Percentiles rank a stretch among this genome's conserved stretches.
phyloP scores from a whole-genome alignment of 1,139 yeast species.

The Debaryomyces nepalensis region DNA sequence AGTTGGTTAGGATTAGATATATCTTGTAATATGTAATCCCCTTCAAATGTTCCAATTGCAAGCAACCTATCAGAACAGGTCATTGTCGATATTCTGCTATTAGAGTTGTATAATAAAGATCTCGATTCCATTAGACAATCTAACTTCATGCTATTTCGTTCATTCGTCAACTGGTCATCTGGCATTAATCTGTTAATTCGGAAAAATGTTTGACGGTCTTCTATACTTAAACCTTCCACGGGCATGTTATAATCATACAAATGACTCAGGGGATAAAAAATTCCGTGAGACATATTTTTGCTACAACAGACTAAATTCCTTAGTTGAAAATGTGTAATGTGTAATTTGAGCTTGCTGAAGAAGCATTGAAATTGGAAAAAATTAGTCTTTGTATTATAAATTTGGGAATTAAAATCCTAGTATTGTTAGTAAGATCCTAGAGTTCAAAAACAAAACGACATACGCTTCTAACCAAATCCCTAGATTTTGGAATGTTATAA shows the following conservation, averaged over 20 bases:
- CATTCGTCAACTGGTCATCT: constrained; percentile 27
- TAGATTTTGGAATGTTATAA: constrained; percentile 41
- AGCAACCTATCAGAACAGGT: constrained; percentile 47
- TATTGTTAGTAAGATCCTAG: constrained; percentile 22
- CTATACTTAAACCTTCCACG: constrained; percentile 20
- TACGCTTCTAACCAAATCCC: constrained; percentile 39
- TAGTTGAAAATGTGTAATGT: constrained; percentile 60
- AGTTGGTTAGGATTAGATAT: constrained; percentile 32
- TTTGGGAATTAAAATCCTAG: constrained; percentile 31
- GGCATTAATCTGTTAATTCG: constrained; percentile 41
- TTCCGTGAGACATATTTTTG: constrained; percentile 37
- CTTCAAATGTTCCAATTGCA: constrained; percentile 61
- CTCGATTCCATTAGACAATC: constrained; percentile 49
- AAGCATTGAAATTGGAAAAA: constrained; percentile 47
- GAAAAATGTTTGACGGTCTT: constrained; percentile 38
- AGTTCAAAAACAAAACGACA: constrained; percentile 22
- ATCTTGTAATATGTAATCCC: constrained; percentile 50
- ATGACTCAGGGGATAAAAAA: constrained; percentile 47
- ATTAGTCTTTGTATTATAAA: constrained; percentile 31
- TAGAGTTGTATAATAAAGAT: constrained; percentile 32
- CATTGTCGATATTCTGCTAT: constrained; percentile 53
- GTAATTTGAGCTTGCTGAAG: constrained; percentile 50
- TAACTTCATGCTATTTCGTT: constrained; percentile 33
- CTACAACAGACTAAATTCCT: constrained; percentile 56
- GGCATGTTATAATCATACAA: constrained; percentile 39